Evolutionary conservation across 192 early-diverging fungal species (phyloP).

Genomic region (Linnemannia schmuckeri): DNA sequence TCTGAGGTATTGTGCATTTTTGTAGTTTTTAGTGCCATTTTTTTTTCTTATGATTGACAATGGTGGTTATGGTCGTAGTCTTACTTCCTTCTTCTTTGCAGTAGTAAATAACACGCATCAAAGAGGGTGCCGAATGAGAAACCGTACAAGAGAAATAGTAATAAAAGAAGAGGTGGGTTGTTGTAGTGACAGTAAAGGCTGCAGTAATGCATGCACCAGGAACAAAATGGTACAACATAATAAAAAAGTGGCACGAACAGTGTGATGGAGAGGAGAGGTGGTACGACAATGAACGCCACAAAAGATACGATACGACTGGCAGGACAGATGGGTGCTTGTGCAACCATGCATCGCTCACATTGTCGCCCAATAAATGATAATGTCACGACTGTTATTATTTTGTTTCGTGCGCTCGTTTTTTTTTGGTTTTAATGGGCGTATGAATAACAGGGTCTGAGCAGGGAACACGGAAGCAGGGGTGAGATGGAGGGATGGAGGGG

Average conservation of each 20-base stretch:
- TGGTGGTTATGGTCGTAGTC: background rate
- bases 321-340: background rate
- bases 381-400: conserved; percentile 3
- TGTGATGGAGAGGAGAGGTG: background rate
- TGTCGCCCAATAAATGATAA: conserved; percentile 4
- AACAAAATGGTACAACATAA: background rate
- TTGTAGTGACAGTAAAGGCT: background rate
- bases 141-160: background rate
- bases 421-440: background rate
- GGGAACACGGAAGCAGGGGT: background rate
- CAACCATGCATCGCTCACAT: conserved; percentile 5
- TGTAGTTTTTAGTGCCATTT: background rate
- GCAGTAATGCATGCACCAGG: background rate
- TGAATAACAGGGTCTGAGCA: background rate
- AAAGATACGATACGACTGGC: no score
- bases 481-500: background rate
- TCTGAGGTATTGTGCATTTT: background rate
- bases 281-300: no score
- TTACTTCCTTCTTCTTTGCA: background rate
- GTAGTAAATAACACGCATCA: background rate
- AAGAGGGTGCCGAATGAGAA: background rate
- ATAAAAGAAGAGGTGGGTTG: background rate
- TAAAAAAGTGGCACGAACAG: background rate
- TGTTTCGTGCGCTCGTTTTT: background rate
- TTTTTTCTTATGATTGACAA: background rate